Evolutionary conservation across 2,329 filamentous ascomycete species (phyloP), one percentile per base, ranked within the genome.

Genomic region (Uncinocarpus reesii): DNA sequence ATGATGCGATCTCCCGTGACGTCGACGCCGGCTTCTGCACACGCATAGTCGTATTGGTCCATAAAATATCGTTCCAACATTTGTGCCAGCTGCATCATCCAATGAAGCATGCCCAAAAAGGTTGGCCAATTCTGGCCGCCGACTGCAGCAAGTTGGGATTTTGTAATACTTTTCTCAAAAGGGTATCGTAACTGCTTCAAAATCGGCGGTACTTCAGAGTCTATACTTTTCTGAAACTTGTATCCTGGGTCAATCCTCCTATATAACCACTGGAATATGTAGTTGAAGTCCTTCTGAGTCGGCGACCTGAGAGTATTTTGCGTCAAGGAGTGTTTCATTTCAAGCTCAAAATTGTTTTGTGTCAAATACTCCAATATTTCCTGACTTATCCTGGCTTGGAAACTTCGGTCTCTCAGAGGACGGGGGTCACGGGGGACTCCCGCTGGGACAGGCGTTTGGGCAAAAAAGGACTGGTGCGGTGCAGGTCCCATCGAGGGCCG

Each of bases 221-320:
- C 92, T 59, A 96, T 95, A 43, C 83, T 86, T 65, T 95, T 95
- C 60, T 89, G 82, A 60, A 98, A 96, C 29, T 83, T 81, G 65
- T 96, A 93, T 58, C 83, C 85, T 0, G 92, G 92, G 62, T 98
- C 92, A 62, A 98, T 93, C 49, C 88, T 84, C 60, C 88, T 86
- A 66, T 98, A 98, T 2, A 98, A 74, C 86, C 90, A 98, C 61
- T 96, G 88, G 62, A 98, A 98, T 76, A 98, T 94, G 66, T 79
- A 84, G 61, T 93, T 92, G 71, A 98, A 98, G 64, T 98, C 92
- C 62, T 98, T 98, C 58, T 96, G 90, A 0, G 90, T 98, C 0
- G 92, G 93, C 36, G 86, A 94, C 59, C 86, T 90, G 62, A 95
- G 81, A 5, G 87, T 85, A 59, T 95, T 95, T 54, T 85, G 83